phyloP scores from a whole-genome alignment of 1,284 basidiomycete genomes.

The Rhizoctonia solani region DNA sequence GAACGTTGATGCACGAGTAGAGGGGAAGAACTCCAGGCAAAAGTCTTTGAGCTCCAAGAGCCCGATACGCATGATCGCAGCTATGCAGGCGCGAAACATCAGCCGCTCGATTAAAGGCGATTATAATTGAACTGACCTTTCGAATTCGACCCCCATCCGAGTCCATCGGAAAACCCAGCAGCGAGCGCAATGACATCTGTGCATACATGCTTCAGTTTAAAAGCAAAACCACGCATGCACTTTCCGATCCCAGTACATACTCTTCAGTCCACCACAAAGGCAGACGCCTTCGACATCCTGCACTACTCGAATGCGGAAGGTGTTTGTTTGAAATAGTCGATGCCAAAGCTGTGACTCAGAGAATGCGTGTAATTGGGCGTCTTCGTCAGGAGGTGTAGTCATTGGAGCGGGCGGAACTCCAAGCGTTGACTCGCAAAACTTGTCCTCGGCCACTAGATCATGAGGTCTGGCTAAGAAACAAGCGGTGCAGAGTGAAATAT shows the following conservation, averaged over 20 bases:
- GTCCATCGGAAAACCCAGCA: constrained; percentile 51
- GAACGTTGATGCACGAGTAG: constrained; percentile 55
- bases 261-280: constrained; percentile 53
- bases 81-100: too few species aligned
- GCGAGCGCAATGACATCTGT: constrained; percentile 51
- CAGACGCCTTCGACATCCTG: constrained; percentile 53
- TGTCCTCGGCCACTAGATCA: constrained; percentile 51
- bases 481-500: neutral
- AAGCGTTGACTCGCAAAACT: constrained; percentile 62
- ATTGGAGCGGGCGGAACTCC: constrained; percentile 48
- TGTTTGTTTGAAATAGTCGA: constrained; percentile 49
- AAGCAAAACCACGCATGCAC: neutral
- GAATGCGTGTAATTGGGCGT: constrained; percentile 24
- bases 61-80: constrained; percentile 59
- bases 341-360: constrained; percentile 45
- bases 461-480: constrained; percentile 1
- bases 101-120: too few species aligned
- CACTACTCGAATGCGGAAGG: constrained; percentile 49
- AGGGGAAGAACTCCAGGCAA: constrained; percentile 59
- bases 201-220: neutral
- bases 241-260: constrained; percentile 11
- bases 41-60: constrained; percentile 54
- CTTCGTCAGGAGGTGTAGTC: constrained; percentile 42
- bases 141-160: constrained; percentile 52
- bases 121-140: constrained; percentile 43